phyloP scores from a whole-genome alignment of 108 stramenopile species.

The Nannochloropsis salina region DNA sequence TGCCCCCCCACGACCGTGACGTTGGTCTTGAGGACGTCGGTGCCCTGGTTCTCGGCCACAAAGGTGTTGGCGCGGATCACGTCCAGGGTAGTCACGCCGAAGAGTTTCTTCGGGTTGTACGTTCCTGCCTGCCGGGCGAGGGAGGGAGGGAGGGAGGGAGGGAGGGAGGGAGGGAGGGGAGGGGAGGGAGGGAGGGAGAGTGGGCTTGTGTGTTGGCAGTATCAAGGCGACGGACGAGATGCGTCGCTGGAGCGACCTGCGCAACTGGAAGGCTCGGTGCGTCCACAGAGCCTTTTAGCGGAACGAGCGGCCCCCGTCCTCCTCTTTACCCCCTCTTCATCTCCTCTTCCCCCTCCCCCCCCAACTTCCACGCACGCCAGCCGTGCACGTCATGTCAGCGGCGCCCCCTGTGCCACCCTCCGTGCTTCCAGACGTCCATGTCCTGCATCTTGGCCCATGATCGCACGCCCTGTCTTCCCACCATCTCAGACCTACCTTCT shows the following conservation, averaged over 20 bases:
- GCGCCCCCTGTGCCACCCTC: too few species aligned
- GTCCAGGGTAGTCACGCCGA: constrained; percentile 98
- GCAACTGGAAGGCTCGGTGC: too few species aligned
- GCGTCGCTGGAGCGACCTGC: too few species aligned
- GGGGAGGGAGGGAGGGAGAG: background rate
- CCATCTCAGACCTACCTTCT: constrained; percentile 48
- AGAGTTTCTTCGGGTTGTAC: constrained; percentile 85
- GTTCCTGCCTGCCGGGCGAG: constrained; percentile 59
- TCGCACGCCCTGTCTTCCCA: background rate
- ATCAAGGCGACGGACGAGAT: too few species aligned
- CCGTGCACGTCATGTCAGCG: too few species aligned
- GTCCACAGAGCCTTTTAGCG: too few species aligned
- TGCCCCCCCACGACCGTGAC: constrained; percentile 98
- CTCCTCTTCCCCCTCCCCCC: too few species aligned
- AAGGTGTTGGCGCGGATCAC: constrained; percentile 97
- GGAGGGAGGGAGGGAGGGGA: background rate
- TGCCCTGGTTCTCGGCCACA: constrained; percentile 78
- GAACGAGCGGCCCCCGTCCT: too few species aligned
- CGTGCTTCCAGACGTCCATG: background rate
- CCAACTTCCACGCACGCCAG: too few species aligned
- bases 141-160: background rate
- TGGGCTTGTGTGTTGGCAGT: too few species aligned
- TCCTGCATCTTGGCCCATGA: background rate
- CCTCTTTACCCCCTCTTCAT: too few species aligned
- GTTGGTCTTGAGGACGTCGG: constrained; percentile 70